Evolutionary conservation across 2,329 filamentous ascomycete species (phyloP), one percentile per base, ranked within the genome.

Genomic region (Huntiella bhutanensis): DNA sequence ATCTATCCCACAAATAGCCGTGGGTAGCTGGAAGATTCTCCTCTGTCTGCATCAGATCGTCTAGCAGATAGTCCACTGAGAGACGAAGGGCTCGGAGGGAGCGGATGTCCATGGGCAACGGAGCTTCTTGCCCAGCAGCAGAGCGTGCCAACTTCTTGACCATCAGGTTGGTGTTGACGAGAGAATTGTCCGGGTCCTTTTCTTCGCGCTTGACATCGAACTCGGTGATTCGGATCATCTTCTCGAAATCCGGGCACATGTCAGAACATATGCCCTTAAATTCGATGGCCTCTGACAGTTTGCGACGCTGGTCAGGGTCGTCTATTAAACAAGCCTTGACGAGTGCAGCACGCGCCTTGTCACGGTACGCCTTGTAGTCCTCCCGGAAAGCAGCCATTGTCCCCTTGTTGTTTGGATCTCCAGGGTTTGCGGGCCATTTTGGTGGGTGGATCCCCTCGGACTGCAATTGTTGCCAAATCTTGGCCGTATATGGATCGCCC

Each of bases 171-270:
- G 67, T 69, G 15, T 64, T 62, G 4, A 73, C 64, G 54, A 69
- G 66, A 15, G 59, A 57, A 1, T 63, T 68, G 32, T 55, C 53
- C 1, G 59, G 52, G 46, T 65, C 63, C 53, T 72, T 76, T 54
- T 80, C 75, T 5, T 70, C 63, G 5, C 60, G 60, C 52, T 71
- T 68, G 16, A 77, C 66, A 50, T 79, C 72, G 53, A 67, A 63
- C 55, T 80, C 73, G 41, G 69, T 70, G 47, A 80, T 78, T 50
- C 76, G 67, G 43, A 66, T 71, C 33, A 77, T 68, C 56, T 71
- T 72, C 56, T 81, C 77, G 57, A 71, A 79, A 51, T 78, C 72
- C 4, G 77, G 77, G 51, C 77, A 81, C 76, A 80, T 80, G 19
- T 77, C 72, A 53, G 80, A 73, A 54, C 75, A 80, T 40, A 76